A percentile compares a stretch with the other conserved stretches of the same genome.
phyloP scores from a whole-genome alignment of 2,329 filamentous ascomycete genomes.

The Teratosphaeria destructans region DNA sequence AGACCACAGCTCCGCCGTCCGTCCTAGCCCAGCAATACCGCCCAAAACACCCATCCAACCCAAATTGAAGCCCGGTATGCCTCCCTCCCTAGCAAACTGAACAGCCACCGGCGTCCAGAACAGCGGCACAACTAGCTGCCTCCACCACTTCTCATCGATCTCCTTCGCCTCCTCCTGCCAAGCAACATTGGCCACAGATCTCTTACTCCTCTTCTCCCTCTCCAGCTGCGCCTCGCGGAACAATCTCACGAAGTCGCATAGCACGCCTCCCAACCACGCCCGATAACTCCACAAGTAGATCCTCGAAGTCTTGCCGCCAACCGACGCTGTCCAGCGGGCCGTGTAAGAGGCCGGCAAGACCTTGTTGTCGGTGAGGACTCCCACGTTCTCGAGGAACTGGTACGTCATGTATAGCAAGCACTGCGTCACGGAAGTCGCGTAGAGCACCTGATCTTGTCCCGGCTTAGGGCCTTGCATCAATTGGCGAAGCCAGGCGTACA shows the following conservation, averaged over 20 bases:
- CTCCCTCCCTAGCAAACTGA: slow-evolving; percentile 30
- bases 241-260: slow-evolving; percentile 34
- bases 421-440: slow-evolving; percentile 32
- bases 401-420: slow-evolving; percentile 33
- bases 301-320: slow-evolving; percentile 25
- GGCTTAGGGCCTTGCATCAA: slow-evolving; percentile 32
- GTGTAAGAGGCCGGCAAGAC: slow-evolving; percentile 28
- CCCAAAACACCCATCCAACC: slow-evolving; percentile 35
- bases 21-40: slow-evolving; percentile 28
- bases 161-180: slow-evolving; percentile 28
- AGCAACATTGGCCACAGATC: slow-evolving; percentile 12
- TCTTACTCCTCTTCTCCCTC: slow-evolving; percentile 21
- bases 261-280: slow-evolving; percentile 33
- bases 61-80: slow-evolving; percentile 35
- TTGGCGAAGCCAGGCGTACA: slow-evolving; percentile 36
- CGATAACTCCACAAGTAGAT: slow-evolving; percentile 34
- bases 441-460: slow-evolving; percentile 32
- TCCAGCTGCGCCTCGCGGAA: slow-evolving; percentile 34
- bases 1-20: slow-evolving; percentile 24
- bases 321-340: slow-evolving; percentile 21
- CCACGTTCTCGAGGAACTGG: slow-evolving; percentile 36
- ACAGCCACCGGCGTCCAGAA: slow-evolving; percentile 36
- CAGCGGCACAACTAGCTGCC: slow-evolving; percentile 31
- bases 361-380: slow-evolving; percentile 32
- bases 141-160: slow-evolving; percentile 34